These are phyloP conservation scores for Fusarium fracticaudum DNA, from an alignment of 2,329 filamentous ascomycete genomes.

Conservation along the genomic window DNA sequence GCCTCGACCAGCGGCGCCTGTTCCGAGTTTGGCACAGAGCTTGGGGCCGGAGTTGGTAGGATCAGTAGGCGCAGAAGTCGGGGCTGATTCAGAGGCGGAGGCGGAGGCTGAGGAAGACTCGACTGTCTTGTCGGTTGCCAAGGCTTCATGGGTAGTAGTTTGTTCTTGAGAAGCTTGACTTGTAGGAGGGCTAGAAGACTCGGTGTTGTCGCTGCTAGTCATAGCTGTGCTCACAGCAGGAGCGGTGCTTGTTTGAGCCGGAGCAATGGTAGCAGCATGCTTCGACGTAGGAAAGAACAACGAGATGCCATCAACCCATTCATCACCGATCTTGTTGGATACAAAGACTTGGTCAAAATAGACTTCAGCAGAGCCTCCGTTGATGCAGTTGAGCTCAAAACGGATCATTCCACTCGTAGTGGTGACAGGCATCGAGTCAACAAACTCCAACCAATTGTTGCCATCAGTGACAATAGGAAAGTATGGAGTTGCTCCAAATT, in stretches of 20 bases:
- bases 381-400: conserved; percentile 30
- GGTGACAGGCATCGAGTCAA: conserved; percentile 22
- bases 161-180: not conserved
- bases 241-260: conserved; percentile 11
- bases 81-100: not conserved
- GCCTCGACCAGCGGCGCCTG: conserved; percentile 19
- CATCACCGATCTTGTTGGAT: conserved; percentile 30
- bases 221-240: not conserved
- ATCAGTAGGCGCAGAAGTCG: not conserved
- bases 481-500: conserved; percentile 29
- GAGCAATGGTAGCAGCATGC: conserved; percentile 6
- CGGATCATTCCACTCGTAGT: conserved; percentile 29
- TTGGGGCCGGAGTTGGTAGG: conserved; percentile 4
- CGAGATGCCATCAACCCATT: conserved; percentile 29
- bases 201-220: not conserved
- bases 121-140: not conserved
- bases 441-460: conserved; percentile 17
- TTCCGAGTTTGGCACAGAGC: conserved; percentile 23
- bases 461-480: conserved; percentile 21
- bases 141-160: not conserved
- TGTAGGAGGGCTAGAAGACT: not conserved
- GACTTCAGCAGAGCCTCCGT: conserved; percentile 31
- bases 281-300: conserved; percentile 25
- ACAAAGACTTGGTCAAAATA: conserved; percentile 40
- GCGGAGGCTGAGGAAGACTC: not conserved